phyloP scores from a whole-genome alignment of 352 stramenopile genomes.

The Saprolegnia parasitica region DNA sequence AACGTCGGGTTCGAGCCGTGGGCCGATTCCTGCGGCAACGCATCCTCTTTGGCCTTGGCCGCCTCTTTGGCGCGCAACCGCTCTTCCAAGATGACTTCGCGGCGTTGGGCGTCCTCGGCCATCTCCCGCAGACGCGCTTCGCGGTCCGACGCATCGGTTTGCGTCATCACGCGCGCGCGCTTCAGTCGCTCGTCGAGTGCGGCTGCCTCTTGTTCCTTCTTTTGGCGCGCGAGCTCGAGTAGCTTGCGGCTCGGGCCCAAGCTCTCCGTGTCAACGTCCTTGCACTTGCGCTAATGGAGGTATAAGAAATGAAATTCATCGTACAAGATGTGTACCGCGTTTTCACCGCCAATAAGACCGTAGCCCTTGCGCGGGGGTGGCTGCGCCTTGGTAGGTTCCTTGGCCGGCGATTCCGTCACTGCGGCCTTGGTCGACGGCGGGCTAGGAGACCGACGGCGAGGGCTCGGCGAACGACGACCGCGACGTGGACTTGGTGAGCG shows the following conservation, averaged over 20 bases:
- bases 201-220: slow-evolving; percentile 60
- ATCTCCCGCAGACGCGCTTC: slow-evolving; percentile 62
- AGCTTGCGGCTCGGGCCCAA: slow-evolving; percentile 77
- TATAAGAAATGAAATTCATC: neutral
- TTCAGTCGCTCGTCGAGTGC: slow-evolving; percentile 47
- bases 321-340: slow-evolving; percentile 43
- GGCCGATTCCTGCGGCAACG: slow-evolving; percentile 49
- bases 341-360: slow-evolving; percentile 51
- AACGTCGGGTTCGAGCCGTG: slow-evolving; percentile 44
- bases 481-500: neutral
- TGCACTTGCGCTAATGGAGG: slow-evolving; percentile 46
- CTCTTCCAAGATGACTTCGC: slow-evolving; percentile 57
- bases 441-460: neutral
- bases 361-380: slow-evolving; percentile 22
- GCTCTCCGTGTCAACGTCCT: slow-evolving; percentile 67
- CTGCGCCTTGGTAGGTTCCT: neutral
- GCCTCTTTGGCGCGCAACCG: slow-evolving; percentile 47
- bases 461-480: neutral
- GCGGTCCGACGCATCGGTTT: slow-evolving; percentile 49
- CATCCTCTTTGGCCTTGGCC: slow-evolving; percentile 31
- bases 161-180: slow-evolving; percentile 26
- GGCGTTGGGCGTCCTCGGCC: slow-evolving; percentile 64
- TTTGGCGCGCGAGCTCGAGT: slow-evolving; percentile 62
- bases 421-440: neutral
- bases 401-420: slow-evolving; percentile 21